Evolutionary conservation across 371 early-diverging fungal genomes (phyloP), one percentile per base, ranked within the genome.

Genomic region (Rhizopus delemar): DNA sequence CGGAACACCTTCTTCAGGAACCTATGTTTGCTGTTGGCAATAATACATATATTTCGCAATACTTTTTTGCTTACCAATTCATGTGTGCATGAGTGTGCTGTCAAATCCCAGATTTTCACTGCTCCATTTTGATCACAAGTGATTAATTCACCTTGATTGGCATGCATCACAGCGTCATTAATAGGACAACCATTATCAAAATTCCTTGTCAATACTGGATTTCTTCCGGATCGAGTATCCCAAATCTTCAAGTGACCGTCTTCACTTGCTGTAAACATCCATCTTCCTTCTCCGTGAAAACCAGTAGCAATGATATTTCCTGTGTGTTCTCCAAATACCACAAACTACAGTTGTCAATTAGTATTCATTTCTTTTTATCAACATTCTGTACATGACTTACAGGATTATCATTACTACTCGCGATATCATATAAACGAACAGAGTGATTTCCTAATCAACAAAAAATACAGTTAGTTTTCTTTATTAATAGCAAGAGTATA

Each of bases 121-220:
- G 85, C 76, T 4, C 98, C 98, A 61, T 89, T 90, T 63, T 95
- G 95, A 79, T 98, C 97, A 72, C 95, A 94, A 0, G 96, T 93
- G 48, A 95, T 86, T 7, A 98, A 69, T 64, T 97, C 93, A 36
- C 93, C 96, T 71, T 95, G 95, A 66, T 97, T 84, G 0, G 98
- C 96, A 75, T 97, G 96, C 67, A 97, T 94, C 2, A 92, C 93
- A 28, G 95, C 90, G 70, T 96, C 96, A 59, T 92, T 96, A 53
- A 98, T 94, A 7, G 93, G 88, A 5, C 90, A 84, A 56, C 90
- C 90, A 64, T 94, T 92, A 56, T 93, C 87, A 70, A 95, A 91
- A 59, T 92, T 90, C 15, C 93, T 81, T 53, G 93, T 92, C 35
- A 91, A 73, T 5, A 86, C 87, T 0, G 92, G 90, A 28, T 88